Evolutionary conservation across 164 flowering plant species (phyloP).

Genomic region (Stephania cephalantha): DNA sequence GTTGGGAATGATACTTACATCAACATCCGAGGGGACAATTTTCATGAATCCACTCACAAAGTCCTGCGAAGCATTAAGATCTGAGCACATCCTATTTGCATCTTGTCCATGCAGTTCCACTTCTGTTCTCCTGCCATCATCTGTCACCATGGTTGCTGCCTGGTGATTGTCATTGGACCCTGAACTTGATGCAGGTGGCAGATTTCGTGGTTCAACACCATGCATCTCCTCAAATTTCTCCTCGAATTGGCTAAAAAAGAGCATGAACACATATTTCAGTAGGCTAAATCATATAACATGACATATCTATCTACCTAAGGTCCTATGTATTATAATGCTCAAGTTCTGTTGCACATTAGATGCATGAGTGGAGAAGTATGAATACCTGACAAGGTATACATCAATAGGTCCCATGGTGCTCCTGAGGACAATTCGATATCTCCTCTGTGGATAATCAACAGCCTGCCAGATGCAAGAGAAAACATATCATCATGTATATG

Average conservation of each 20-base stretch:
- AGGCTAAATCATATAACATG: neutral
- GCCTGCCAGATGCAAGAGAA: constrained; percentile 38
- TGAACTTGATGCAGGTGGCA: constrained; percentile 36
- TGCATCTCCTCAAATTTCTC: constrained; percentile 77
- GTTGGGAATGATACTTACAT: constrained; percentile 44
- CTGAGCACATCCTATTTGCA: constrained; percentile 36
- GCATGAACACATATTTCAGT: neutral
- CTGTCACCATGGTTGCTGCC: constrained; percentile 19
- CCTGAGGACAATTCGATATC: constrained; percentile 86
- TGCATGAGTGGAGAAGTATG: constrained; percentile 26
- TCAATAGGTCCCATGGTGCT: constrained; percentile 99
- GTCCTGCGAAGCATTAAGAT: constrained; percentile 55
- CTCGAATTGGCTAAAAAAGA: constrained; percentile 70
- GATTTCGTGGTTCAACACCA: constrained; percentile 43
- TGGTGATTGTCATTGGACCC: constrained; percentile 28
- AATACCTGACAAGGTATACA: constrained; percentile 91
- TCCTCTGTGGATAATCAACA: constrained; percentile 85
- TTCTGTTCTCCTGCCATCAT: constrained; percentile 37
- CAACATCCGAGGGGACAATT: constrained; percentile 81
- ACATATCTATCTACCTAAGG: neutral
- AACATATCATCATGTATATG: neutral
- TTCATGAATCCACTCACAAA: constrained; percentile 85
- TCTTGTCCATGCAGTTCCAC: constrained; percentile 38
- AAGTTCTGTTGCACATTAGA: neutral
- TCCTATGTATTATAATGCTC: neutral